A percentile compares a stretch with the other conserved stretches of the same genome.
Conservation (phyloP, 2,329 filamentous ascomycete species). For the Ascochyta rabiei region DNA sequence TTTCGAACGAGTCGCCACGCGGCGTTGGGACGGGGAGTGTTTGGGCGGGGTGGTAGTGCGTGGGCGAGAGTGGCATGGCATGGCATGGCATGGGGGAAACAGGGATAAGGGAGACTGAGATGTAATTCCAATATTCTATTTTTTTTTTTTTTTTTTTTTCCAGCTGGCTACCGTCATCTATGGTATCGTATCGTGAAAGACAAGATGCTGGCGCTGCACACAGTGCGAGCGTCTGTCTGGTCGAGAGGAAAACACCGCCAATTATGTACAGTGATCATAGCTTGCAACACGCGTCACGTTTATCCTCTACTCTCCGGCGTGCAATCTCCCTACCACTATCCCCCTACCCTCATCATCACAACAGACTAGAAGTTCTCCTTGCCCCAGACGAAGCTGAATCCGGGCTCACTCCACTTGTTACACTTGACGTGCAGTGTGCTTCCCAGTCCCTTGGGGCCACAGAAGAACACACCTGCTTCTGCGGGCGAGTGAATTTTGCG, state of each 20-base stretch:
- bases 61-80: background rate
- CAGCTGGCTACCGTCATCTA: background rate
- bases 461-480: slow-evolving; percentile 68
- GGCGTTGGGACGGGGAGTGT: background rate
- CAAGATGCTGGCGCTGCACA: background rate
- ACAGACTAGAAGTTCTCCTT: slow-evolving; percentile 68
- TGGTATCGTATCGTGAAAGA: slow-evolving; percentile 10
- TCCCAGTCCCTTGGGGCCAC: slow-evolving; percentile 79
- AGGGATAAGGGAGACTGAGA: background rate
- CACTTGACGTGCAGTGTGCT: slow-evolving; percentile 81
- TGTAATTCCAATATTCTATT: background rate
- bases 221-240: slow-evolving; percentile 1
- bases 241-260: background rate
- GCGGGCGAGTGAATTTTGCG: slow-evolving; percentile 66
- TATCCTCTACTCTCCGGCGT: background rate
- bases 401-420: slow-evolving; percentile 86
- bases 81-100: background rate
- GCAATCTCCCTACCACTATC: background rate
- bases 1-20: background rate
- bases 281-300: slow-evolving; percentile 4
- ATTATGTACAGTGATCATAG: slow-evolving; percentile 14
- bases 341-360: background rate
- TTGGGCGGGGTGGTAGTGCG: slow-evolving; percentile 1
- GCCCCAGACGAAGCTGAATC: slow-evolving; percentile 71
- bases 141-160: background rate